Evolutionary conservation across 139 green algal genomes (phyloP), one percentile per base, ranked within the genome.

Genomic region (Coelastrella sp.): DNA sequence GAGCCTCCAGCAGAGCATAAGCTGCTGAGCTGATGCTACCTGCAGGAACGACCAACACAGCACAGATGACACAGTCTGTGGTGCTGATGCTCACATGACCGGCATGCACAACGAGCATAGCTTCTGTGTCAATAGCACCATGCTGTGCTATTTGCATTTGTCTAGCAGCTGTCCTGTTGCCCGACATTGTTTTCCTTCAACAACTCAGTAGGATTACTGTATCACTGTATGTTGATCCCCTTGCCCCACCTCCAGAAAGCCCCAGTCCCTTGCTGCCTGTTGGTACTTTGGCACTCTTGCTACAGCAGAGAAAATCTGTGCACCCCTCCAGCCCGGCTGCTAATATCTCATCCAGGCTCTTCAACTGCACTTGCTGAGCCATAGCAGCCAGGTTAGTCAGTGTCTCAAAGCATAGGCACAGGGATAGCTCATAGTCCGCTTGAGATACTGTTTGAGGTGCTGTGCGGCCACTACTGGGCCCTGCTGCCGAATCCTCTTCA

Each of bases 321-420:
- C 85, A 87, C 60, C 73, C 82, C 74, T 92, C 89, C 22, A 89
- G 32, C 0, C 11, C 60, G 13, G 74, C 61, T 47, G 83, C 73
- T 16, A 82, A 79, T 19, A 92, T 47, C 3, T 92, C 92, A 54
- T 93, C 80, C 16, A 59, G 83, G 83, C 92, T 79, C 5, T 58
- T 23, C 59, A 94, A 81, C 14, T 87, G 86, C 76, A 90, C 73
- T 14, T 74, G 14, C 20, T 80, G 64, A 19, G 90, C 59, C 22
- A 90, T 57, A 20, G 83, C 87, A 14, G 90, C 88, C n/a, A 95
- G 85, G 54, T 93, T 94, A 17, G 14, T 68, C 20, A 94, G 74
- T 10, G 89, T 75, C 17, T 88, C 76, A 10, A 83, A 76, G 32
- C 83, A 85, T 76, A 96, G 68, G 89, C 78, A 80, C 10, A 79